Base-by-base conservation (phyloP, 2,329 filamentous ascomycete genomes). In the Acarospora socialis region DNA sequence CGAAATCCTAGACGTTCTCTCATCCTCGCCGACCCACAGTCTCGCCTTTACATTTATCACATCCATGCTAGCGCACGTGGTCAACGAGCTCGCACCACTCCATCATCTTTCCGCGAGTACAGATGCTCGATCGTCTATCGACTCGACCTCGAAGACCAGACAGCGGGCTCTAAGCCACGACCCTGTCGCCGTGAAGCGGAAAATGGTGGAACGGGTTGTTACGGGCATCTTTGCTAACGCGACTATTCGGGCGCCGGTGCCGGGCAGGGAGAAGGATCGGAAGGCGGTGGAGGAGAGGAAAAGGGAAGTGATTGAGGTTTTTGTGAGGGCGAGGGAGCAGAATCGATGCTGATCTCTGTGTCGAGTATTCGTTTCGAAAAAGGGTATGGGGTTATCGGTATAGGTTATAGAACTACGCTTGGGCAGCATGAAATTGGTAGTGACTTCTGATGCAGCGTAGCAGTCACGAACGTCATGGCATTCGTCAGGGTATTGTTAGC, bases 31-130 rank as follows among this genome's bases (percentile, higher is more conserved):
- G 0, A 77, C 77, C 30, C 79, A 92, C 55, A 90, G 83, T 49
- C 86, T 93, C 34, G 79, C 80, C 0, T 92, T 94, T 47, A 80
- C 92, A 2, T 84, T 94, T 42, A 60, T 94, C 10, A 82, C 78
- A 0, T 75, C 81, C 6, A 86, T 84, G 55, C 64, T 94, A 7
- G 64, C 65, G 14, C 63, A 66, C 7, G 63, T 78, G 21, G 56
- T 65, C 17, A 59, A 60, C 20, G 72, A 77, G 45, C 53, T 75
- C 5, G 57, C 56, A 2, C 60, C 63, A 1, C 48, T 60, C 0
- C 47, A 34, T 42, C 43, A 20, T 39, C 39, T 31, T 9, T 34
- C 24, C 31, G 4, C 8, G 16, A 28, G 30, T 33, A 14, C 32
- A 30, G 32, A 26, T 17, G 12, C 13, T n/a, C n/a, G n/a, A n/a